Conservation (phyloP, 192 early-diverging fungal genomes). For the Podila horticola region DNA sequence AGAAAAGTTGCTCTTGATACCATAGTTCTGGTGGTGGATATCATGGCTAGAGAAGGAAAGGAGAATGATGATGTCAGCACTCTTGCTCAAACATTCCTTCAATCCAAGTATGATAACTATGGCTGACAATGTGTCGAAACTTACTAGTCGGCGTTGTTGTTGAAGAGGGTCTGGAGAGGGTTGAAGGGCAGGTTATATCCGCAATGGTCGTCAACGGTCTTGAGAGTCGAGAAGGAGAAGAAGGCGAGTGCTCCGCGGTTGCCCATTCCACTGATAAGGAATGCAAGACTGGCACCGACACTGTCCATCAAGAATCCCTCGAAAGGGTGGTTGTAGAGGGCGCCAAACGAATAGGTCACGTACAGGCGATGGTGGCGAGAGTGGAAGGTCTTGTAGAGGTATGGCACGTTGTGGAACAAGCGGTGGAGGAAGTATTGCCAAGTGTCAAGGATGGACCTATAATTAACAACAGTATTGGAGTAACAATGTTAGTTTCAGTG, state of each 20-base stretch:
- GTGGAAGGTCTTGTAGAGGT: constrained; percentile 80
- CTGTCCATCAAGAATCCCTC: constrained; percentile 83
- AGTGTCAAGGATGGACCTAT: constrained; percentile 59
- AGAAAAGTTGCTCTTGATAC: constrained; percentile 69
- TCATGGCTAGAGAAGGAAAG: constrained; percentile 64
- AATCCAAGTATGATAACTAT: no score
- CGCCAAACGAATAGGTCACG: constrained; percentile 82
- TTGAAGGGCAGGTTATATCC: constrained; percentile 82
- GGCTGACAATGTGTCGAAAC: constrained; percentile 61
- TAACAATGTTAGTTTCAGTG: no score
- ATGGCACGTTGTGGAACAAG: constrained; percentile 74
- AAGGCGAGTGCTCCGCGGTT: constrained; percentile 74
- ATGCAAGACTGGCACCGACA: constrained; percentile 71
- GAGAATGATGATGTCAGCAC: background rate
- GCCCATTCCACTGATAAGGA: constrained; percentile 72
- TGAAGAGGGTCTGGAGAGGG: constrained; percentile 72
- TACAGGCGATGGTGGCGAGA: constrained; percentile 81
- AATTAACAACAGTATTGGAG: no score
- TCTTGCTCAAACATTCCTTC: no score
- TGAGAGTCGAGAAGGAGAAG: constrained; percentile 80
- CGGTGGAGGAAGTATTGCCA: constrained; percentile 82
- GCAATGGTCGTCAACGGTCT: constrained; percentile 88
- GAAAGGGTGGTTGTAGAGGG: constrained; percentile 86
- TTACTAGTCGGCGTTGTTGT: constrained; percentile 82
- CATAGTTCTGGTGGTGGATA: constrained; percentile 67